Evolutionary conservation across 2,329 filamentous ascomycete species (phyloP).

Genomic region (Sordariomycetes sp.): DNA sequence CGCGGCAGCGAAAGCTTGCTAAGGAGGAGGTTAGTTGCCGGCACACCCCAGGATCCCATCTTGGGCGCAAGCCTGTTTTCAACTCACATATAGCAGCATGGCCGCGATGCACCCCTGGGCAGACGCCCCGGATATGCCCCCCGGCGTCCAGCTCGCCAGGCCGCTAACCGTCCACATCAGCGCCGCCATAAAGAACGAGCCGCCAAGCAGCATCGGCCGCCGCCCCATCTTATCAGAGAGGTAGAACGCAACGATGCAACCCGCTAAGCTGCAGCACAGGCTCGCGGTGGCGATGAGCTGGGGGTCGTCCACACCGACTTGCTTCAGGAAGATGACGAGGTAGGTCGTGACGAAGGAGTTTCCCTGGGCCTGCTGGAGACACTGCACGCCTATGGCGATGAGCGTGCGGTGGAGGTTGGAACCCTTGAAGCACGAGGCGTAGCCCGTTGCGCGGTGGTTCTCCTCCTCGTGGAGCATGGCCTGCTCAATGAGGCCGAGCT

Average conservation of each 20-base stretch:
- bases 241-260: slow-evolving; percentile 6
- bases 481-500: slow-evolving; percentile 4
- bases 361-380: slow-evolving; percentile 12
- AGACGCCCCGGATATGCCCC: not conserved
- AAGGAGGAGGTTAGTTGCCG: not conserved
- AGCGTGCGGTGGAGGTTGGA: slow-evolving; percentile 10
- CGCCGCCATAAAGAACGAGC: slow-evolving; percentile 7
- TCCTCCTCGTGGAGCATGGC: slow-evolving; percentile 8
- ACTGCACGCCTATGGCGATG: slow-evolving; percentile 7
- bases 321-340: slow-evolving; percentile 13
- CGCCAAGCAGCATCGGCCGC: slow-evolving; percentile 7
- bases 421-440: slow-evolving; percentile 9
- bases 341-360: slow-evolving; percentile 11
- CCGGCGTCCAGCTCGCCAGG: not conserved
- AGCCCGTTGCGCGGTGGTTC: not conserved
- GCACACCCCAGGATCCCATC: not conserved
- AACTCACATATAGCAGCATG: not conserved
- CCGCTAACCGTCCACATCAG: slow-evolving; percentile 6
- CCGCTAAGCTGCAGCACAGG: not conserved
- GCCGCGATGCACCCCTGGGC: not conserved
- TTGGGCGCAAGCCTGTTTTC: not conserved
- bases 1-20: not conserved
- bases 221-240: slow-evolving; percentile 9
- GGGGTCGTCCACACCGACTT: slow-evolving; percentile 9
- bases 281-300: not conserved